A percentile compares a stretch with the other conserved stretches of the same genome.
phyloP scores from a whole-genome alignment of 176 grass and related monocot genomes.

The Oropetium thomaeum region DNA sequence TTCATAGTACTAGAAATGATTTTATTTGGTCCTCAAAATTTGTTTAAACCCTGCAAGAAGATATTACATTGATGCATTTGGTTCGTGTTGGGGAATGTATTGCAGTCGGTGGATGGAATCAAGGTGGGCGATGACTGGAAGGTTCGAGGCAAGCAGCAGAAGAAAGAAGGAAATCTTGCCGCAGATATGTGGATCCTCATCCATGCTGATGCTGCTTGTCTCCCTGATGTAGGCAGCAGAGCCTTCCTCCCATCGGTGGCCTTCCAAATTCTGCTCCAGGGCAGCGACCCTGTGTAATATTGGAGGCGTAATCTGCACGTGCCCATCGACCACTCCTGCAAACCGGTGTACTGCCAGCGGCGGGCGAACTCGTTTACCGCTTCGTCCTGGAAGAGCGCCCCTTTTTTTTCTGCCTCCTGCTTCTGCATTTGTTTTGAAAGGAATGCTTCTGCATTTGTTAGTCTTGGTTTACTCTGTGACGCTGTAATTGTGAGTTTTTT shows the following conservation, averaged over 20 bases:
- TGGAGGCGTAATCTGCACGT: conserved; percentile 31
- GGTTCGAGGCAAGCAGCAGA: neutral
- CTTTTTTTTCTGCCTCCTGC: neutral
- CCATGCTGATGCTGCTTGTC: neutral
- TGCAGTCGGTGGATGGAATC: neutral
- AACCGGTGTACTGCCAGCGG: neutral
- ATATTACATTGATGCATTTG: neutral
- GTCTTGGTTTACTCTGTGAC: neutral
- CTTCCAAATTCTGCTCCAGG: neutral
- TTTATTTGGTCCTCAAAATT: neutral
- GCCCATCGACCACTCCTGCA: conserved; percentile 49
- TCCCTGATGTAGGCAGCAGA: neutral
- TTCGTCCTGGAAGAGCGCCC: neutral
- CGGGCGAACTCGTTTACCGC: conserved; percentile 3
- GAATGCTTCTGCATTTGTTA: neutral
- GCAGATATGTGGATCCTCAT: neutral
- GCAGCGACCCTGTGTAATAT: neutral
- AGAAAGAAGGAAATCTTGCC: neutral
- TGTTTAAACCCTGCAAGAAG: neutral
- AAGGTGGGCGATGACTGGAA: neutral
- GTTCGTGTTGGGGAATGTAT: conserved; percentile 16
- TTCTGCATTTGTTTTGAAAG: neutral
- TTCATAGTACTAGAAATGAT: neutral
- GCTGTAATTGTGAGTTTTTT: conserved; percentile 10
- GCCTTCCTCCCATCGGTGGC: neutral